Base-by-base conservation (phyloP, 1,284 basidiomycete genomes). In the Trametes sp. region DNA sequence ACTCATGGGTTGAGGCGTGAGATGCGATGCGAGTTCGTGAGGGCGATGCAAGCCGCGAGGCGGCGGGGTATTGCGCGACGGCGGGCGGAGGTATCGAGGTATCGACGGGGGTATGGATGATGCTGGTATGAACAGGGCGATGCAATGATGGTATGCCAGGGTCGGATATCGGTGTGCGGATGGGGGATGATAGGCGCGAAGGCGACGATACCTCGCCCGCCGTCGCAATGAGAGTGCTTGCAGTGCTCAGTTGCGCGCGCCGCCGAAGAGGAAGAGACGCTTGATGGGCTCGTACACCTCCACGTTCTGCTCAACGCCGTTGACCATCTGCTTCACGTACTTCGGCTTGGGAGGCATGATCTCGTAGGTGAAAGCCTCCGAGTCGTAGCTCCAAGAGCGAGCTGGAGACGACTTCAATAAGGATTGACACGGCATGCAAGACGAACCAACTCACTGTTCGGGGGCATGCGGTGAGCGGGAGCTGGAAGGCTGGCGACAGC, bases 311-410 rank as follows among this genome's bases (percentile, higher is more conserved):
- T 82, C 78, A 62, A 79, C 75, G 49, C 87, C 89, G 62, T 88
- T 81, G 50, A 88, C 77, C 44, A 87, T 54, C 29, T 66, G 74
- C 9, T 71, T 73, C 76, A 87, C 84, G 73, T 80, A 87, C 75
- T 81, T 80, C 28, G 77, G 74, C 19, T 82, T 82, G 44, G 82
- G 76, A 62, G 80, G 81, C 85, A 90, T 87, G 63, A 85, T 77
- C 7, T 86, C 85, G 65, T 90, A 90, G 1, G 87, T 88, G 71
- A 81, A 81, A 57, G 87, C 75, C 66, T 87, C 85, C 66, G 89
- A 88, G 16, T 69, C 64, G 69, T 89, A 90, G 1, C 87, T 89
- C 87, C 87, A 88, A 1, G 88, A 86, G 21, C 87, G 87, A 14
- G 78, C 89, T 87, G 50, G 61, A 61, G 53, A 51, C 13, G 23